These are phyloP conservation scores for Oldenlandia corymbosa DNA, from an alignment of 257 asterid species.

Conservation along the genomic window DNA sequence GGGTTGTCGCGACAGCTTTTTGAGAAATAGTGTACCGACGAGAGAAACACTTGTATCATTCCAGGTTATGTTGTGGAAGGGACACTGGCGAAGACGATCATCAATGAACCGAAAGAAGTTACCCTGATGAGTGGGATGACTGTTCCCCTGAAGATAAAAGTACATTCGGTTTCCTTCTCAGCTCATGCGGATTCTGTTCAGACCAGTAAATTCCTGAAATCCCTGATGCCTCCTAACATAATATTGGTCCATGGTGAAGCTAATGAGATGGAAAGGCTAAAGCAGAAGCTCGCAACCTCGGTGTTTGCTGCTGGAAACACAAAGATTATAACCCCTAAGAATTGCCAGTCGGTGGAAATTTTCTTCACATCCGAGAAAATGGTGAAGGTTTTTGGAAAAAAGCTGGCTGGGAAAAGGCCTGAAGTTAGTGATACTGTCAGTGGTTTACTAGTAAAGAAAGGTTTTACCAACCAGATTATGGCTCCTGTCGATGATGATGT, in stretches of 20 bases:
- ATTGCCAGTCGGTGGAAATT: constrained; percentile 89
- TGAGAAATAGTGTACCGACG: constrained; percentile 89
- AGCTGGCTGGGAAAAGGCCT: constrained; percentile 67
- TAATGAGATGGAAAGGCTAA: constrained; percentile 87
- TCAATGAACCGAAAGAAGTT: constrained; percentile 88
- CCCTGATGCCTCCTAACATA: constrained; percentile 95
- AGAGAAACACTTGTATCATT: constrained; percentile 76
- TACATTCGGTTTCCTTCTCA: constrained; percentile 88
- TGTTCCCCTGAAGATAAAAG: constrained; percentile 85
- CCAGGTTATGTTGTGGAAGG: constrained; percentile 94
- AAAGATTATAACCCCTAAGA: constrained; percentile 82
- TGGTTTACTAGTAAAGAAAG: constrained; percentile 90
- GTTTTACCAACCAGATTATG: constrained; percentile 95
- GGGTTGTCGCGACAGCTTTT: constrained; percentile 92
- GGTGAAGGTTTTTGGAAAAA: constrained; percentile 85
- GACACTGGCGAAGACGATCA: constrained; percentile 81
- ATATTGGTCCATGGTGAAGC: constrained; percentile 91
- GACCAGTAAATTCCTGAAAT: constrained; percentile 84
- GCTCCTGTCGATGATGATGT: constrained; percentile 96
- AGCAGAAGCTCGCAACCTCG: constrained; percentile 75
- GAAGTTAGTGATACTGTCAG: constrained; percentile 69
- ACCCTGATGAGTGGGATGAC: constrained; percentile 80
- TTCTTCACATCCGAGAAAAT: constrained; percentile 86
- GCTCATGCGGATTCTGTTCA: constrained; percentile 96
- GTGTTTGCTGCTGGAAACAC: constrained; percentile 81